Percentiles rank a stretch among this genome's conserved stretches.
Conservation (phyloP, 1,284 basidiomycete genomes). For the Clitocybe nebularis region DNA sequence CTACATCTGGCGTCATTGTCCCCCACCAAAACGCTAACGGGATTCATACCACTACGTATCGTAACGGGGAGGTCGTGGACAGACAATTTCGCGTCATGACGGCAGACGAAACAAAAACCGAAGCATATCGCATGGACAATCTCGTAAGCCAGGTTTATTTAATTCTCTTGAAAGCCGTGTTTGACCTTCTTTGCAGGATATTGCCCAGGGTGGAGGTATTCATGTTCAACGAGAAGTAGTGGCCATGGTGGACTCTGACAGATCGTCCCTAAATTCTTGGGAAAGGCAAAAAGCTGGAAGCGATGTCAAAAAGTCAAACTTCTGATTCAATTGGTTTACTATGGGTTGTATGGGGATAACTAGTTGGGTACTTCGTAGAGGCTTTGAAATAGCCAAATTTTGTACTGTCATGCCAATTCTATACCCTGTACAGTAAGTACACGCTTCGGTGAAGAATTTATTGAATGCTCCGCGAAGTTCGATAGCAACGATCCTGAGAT, state of each 20-base stretch:
- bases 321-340: slow-evolving; percentile 3
- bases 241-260: slow-evolving; percentile 13
- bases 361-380: too few relatives aligned
- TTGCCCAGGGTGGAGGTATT: slow-evolving; percentile 7
- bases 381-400: too few relatives aligned
- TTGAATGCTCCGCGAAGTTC: too few relatives aligned
- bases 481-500: too few relatives aligned
- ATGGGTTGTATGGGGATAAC: background rate
- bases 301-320: slow-evolving; percentile 5
- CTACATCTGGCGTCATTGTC: slow-evolving; percentile 4
- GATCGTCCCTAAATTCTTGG: slow-evolving; percentile 13
- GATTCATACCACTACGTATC: slow-evolving; percentile 13
- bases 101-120: slow-evolving; percentile 11
- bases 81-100: slow-evolving; percentile 12
- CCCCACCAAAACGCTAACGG: slow-evolving; percentile 7
- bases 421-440: too few relatives aligned
- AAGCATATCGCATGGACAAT: slow-evolving; percentile 13
- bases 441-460: too few relatives aligned
- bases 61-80: slow-evolving; percentile 14
- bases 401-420: too few relatives aligned
- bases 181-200: slow-evolving; percentile 6
- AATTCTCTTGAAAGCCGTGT: background rate
- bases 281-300: slow-evolving; percentile 6
- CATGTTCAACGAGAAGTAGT: slow-evolving; percentile 17
- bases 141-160: slow-evolving; percentile 7